Conservation (phyloP, 108 stramenopile genomes). For the Cyclotella atomus region DNA sequence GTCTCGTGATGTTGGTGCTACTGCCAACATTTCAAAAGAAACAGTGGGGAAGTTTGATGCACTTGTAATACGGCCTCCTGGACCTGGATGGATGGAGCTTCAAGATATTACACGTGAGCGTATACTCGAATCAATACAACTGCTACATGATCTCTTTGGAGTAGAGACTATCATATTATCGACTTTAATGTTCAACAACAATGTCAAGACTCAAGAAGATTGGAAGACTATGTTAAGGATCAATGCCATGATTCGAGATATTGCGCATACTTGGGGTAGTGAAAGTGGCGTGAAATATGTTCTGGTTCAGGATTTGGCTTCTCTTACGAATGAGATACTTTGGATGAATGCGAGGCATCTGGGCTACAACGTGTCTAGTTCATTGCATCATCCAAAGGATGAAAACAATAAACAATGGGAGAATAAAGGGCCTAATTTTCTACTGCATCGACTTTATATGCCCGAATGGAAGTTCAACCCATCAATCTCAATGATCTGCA, state of each 20-base stretch:
- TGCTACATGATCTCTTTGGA: constrained; percentile 2
- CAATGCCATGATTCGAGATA: constrained; percentile 30
- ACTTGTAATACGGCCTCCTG: constrained; percentile 7
- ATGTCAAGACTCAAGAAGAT: constrained; percentile 25
- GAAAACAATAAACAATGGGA: constrained; percentile 12
- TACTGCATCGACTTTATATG: constrained; percentile 25
- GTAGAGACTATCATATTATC: constrained; percentile 23
- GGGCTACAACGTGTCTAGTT: constrained; percentile 15
- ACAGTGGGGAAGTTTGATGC: constrained; percentile 16
- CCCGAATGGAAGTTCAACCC: constrained; percentile 5
- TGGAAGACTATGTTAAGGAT: constrained; percentile 19
- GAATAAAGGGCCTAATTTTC: neutral
- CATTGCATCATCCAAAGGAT: neutral
- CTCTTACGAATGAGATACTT: constrained; percentile 28
- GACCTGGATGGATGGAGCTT: constrained; percentile 27
- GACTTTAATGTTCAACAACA: constrained; percentile 30
- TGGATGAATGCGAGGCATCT: constrained; percentile 35
- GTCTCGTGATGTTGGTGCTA: neutral
- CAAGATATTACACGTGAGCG: constrained; percentile 24
- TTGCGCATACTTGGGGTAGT: constrained; percentile 18
- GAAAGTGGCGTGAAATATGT: constrained; percentile 15
- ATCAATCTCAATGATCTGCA: constrained; percentile 32
- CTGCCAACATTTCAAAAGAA: neutral
- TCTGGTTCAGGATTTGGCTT: constrained; percentile 26
- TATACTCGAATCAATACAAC: constrained; percentile 21